Conservation (phyloP, 768 basidiomycete genomes). For the Candolleomyces efflorescens region DNA sequence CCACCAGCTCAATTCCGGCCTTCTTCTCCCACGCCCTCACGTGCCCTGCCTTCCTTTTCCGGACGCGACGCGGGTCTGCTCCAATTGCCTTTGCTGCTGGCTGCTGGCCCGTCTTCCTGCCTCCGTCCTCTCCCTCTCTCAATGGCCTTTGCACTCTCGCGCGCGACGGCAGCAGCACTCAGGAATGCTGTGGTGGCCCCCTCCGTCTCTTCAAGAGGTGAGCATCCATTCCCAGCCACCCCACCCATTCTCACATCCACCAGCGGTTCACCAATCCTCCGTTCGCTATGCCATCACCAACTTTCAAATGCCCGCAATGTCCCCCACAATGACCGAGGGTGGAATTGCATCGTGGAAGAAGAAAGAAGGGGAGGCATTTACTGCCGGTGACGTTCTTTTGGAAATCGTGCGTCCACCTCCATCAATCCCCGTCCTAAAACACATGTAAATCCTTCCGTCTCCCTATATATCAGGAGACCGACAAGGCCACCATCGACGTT, state of each 20-base stretch:
- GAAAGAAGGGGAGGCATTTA: slow-evolving; percentile 75
- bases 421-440: neutral
- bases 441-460: slow-evolving; percentile 39
- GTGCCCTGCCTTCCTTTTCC: neutral
- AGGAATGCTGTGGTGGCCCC: neutral
- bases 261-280: slow-evolving; percentile 15
- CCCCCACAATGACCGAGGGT: slow-evolving; percentile 97
- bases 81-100: neutral
- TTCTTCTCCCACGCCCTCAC: slow-evolving; percentile 6
- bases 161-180: slow-evolving; percentile 15
- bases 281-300: slow-evolving; percentile 11
- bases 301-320: slow-evolving; percentile 87
- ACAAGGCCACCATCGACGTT: slow-evolving; percentile 97
- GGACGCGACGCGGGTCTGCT: neutral
- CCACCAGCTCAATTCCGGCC: neutral
- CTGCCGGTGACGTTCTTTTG: slow-evolving; percentile 79
- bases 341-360: slow-evolving; percentile 92
- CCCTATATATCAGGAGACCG: slow-evolving; percentile 63
- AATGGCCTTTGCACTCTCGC: slow-evolving; percentile 9
- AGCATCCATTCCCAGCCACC: slow-evolving; percentile 10
- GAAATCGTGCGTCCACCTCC: slow-evolving; percentile 68
- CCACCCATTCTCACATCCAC: neutral
- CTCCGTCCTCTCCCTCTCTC: neutral
- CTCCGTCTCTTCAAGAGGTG: neutral
- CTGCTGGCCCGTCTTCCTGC: neutral